Conservation (phyloP, 2,329 filamentous ascomycete species). For the Coniochaeta hoffmannii region DNA sequence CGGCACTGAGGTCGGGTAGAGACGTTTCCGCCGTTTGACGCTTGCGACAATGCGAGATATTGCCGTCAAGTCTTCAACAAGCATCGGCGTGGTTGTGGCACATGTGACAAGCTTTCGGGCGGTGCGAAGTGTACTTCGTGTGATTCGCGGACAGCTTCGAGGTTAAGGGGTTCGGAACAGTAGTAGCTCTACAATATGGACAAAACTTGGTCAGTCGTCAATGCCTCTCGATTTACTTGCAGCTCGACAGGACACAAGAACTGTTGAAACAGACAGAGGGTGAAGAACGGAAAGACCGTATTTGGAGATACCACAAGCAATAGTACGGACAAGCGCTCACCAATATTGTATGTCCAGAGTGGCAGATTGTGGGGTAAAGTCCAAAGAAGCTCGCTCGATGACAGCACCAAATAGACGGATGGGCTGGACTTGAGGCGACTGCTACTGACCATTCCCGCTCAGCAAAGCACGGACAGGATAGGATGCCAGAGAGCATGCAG, state of each 20-base stretch:
- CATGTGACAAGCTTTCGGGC: neutral
- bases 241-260: neutral
- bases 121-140: neutral
- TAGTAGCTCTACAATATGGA: conserved; percentile 5
- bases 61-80: neutral
- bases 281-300: conserved; percentile 7
- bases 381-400: neutral
- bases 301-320: conserved; percentile 16
- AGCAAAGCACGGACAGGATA: neutral
- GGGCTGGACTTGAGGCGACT: neutral
- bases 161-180: conserved; percentile 9
- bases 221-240: conserved; percentile 8
- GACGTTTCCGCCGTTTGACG: neutral
- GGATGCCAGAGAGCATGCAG: neutral
- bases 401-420: neutral
- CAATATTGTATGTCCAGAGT: neutral
- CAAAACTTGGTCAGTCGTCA: conserved; percentile 15
- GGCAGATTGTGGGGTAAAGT: neutral
- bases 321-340: conserved; percentile 12
- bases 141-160: neutral
- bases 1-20: neutral
- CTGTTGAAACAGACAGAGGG: conserved; percentile 13
- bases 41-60: neutral
- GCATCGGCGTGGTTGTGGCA: neutral
- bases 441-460: neutral